Evolutionary conservation across 345 rosid species (phyloP), one percentile per base, ranked within the genome.

Genomic region (Citrus mangshanensis): DNA sequence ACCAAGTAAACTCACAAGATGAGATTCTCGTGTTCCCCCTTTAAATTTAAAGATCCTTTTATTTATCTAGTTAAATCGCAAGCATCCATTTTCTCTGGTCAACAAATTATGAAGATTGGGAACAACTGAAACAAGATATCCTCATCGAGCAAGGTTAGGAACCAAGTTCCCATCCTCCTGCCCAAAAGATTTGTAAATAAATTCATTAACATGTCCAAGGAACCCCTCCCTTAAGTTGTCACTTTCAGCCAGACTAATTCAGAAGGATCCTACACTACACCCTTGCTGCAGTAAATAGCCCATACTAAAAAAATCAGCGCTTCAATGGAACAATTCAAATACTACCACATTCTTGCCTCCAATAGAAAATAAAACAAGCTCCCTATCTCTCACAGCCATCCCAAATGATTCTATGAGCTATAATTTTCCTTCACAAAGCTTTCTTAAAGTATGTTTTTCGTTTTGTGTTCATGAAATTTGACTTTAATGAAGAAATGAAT

Each of bases 381-480:
- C 27, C 4, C 6, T 2, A 0, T 30, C 27, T 35, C 0, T 37
- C 49, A 67, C 28, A 22, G 1, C 38, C 38, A 19, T 67, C 46
- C 46, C 49, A 21, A 9, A 67, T 67, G 49, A 61, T 3, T 63
- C 22, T 9, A 63, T 14, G 37, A 64, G 12, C n/a, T 64, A 5
- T 16, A 64, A 30, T 64, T 30, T 64, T 30, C 40, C n/a, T 64
- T 30, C 8, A 35, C 4, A 16, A n/a, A 66, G 25, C 27, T 35
- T 22, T 19, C 70, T 35, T 40, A 35, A 13, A 1, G 35, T 35
- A 37, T 16, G 7, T 3, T 21, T 28, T 62, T 40, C 16, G 7
- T 61, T 66, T 32, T 59, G 16, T 82, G 35, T 22, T 75, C 64
- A 74, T 63, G 34, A 74, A 64, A n/a, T 64, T 82, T 27, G 37